phyloP scores from a whole-genome alignment of 768 basidiomycete species.

The Glaciozyma antarctica region DNA sequence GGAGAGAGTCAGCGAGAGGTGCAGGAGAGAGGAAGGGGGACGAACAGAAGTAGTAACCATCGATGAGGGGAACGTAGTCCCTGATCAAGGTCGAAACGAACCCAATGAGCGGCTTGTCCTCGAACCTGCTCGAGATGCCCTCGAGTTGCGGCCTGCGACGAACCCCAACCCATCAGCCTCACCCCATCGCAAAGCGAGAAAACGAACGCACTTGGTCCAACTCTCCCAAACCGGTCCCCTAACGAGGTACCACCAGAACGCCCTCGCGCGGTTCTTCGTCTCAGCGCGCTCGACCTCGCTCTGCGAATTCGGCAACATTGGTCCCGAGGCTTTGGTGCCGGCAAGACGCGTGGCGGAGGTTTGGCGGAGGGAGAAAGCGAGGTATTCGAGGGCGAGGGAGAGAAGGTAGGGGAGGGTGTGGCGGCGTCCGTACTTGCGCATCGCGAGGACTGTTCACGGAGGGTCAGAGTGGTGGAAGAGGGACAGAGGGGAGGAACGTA shows the following conservation, averaged over 20 bases:
- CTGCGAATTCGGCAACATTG: constrained; percentile 18
- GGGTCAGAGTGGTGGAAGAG: background rate
- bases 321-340: constrained; percentile 14
- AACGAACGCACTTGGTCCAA: constrained; percentile 31
- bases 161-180: too few relatives aligned
- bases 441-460: constrained; percentile 20
- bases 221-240: constrained; percentile 33
- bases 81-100: constrained; percentile 23
- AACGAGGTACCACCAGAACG: constrained; percentile 33
- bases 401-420: constrained; percentile 34
- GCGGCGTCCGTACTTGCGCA: constrained; percentile 32
- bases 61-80: constrained; percentile 31
- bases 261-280: constrained; percentile 20
- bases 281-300: constrained; percentile 32
- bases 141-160: constrained; percentile 29
- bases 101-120: constrained; percentile 29
- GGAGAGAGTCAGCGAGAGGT: too few relatives aligned
- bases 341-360: constrained; percentile 8
- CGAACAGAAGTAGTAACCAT: constrained; percentile 22
- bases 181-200: background rate
- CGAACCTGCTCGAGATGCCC: constrained; percentile 18
- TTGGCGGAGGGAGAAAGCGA: constrained; percentile 29
- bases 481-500: constrained; percentile 7
- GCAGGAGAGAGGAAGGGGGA: background rate
- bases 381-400: constrained; percentile 35